Evolutionary conservation across 2,329 filamentous ascomycete genomes (phyloP), one percentile per base, ranked within the genome.

Genomic region (Aspergillus oerlinghausenensis): DNA sequence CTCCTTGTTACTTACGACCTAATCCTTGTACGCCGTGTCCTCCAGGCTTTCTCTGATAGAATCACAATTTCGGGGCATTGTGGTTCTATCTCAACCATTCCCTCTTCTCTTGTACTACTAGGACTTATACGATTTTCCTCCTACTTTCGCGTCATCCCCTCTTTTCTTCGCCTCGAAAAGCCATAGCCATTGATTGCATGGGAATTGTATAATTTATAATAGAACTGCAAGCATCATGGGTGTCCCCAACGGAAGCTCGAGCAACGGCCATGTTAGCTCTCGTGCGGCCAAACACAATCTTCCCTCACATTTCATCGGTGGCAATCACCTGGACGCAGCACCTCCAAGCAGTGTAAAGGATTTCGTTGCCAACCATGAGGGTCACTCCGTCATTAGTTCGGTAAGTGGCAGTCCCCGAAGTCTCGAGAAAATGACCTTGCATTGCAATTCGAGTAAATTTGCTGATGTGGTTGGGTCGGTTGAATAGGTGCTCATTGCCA

Each of bases 381-480:
- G 94, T 60, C 94, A 99, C 82, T 97, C 94, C 21, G 93, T 97
- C 75, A 99, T 99, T 73, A 96, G 91, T 70, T 97, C 92, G 74
- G 94, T 97, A 77, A 82, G 91, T 65, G 76, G 49, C 21, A 43
- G 49, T n/a, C 29, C 14, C n/a, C 9, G 38, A 2, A 4, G 21
- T 29, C 43, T 11, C 23, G 28, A 35, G 19, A 11, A 38, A 28
- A 11, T 53, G 45, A 42, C n/a, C 21, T 42, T 54, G 38, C n/a
- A 23, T 35, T 35, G 2, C 29, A 35, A 3, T 35, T 35, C 11
- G 32, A 35, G 32, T 11, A 35, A 17, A 35, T 1, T 35, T 35
- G 32, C 32, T 35, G 32, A 35, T 35, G 5, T 17, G 32, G 32
- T 17, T 35, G 32, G 11, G 14, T 35, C 17, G 11, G 4, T 26